These are phyloP conservation scores for Aspergillus sp. DNA, from an alignment of 2,329 filamentous ascomycete species.

Conservation along the genomic window DNA sequence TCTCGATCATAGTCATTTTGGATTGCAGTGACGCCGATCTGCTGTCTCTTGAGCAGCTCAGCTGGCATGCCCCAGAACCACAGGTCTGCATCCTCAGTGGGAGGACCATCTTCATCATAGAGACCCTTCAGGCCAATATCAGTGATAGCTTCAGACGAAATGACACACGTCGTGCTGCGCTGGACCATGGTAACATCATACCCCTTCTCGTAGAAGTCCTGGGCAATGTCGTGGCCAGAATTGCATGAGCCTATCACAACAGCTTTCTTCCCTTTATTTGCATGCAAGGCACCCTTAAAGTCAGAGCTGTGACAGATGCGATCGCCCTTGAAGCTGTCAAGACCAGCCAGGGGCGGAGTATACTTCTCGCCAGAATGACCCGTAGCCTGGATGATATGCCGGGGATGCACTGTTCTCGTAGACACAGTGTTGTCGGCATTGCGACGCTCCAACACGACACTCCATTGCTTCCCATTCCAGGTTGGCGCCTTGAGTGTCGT, in stretches of 20 bases:
- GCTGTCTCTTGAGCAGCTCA: constrained; percentile 60
- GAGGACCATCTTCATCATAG: constrained; percentile 51
- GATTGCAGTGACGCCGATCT: constrained; percentile 47
- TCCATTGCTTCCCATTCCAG: constrained; percentile 56
- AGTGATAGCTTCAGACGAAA: constrained; percentile 56
- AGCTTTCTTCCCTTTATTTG: constrained; percentile 57
- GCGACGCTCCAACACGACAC: constrained; percentile 50
- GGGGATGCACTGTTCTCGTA: constrained; percentile 58
- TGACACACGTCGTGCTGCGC: constrained; percentile 60
- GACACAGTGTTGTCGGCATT: constrained; percentile 42
- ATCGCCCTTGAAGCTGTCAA: constrained; percentile 58
- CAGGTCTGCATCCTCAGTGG: constrained; percentile 66
- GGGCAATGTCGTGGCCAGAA: constrained; percentile 67
- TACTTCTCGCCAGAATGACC: constrained; percentile 67
- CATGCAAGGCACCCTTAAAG: constrained; percentile 52
- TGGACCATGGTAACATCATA: constrained; percentile 49
- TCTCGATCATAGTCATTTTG: constrained; percentile 36
- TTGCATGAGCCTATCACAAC: constrained; percentile 69
- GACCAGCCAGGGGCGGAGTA: constrained; percentile 48
- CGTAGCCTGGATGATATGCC: constrained; percentile 66
- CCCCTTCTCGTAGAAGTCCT: constrained; percentile 66
- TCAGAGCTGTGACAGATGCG: constrained; percentile 62
- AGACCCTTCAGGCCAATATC: constrained; percentile 55
- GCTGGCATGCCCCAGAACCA: constrained; percentile 58
- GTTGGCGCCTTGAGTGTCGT: constrained; percentile 51